Evolutionary conservation across 805 yeast species (phyloP).

Genomic region (Wickerhamomyces alni): DNA sequence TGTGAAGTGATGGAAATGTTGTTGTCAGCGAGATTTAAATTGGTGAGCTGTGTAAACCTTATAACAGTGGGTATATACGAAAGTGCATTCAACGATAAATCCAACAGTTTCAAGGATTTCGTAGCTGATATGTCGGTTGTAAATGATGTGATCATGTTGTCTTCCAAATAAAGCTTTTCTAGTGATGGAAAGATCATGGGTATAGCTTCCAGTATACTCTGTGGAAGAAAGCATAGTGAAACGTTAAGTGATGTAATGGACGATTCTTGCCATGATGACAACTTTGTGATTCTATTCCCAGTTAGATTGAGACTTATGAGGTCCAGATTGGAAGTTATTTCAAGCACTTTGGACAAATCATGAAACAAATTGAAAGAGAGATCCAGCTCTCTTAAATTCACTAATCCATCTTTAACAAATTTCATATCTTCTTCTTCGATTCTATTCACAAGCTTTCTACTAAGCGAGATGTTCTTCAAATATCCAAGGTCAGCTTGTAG

Average conservation of each 20-base stretch:
- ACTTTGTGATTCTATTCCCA: constrained; percentile 40
- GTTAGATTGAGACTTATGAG: constrained; percentile 43
- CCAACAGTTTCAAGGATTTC: constrained; percentile 18
- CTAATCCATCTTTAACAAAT: constrained; percentile 9
- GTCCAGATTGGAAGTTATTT: constrained; percentile 28
- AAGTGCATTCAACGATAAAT: constrained; percentile 39
- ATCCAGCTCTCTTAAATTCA: constrained; percentile 43
- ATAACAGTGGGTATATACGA: constrained; percentile 22
- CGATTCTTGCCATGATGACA: not conserved
- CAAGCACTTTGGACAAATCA: constrained; percentile 32
- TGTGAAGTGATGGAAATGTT: constrained; percentile 14
- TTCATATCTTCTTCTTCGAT: constrained; percentile 5
- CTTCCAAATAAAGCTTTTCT: constrained; percentile 20
- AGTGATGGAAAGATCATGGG: constrained; percentile 32
- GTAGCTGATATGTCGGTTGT: constrained; percentile 1
- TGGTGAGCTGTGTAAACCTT: constrained; percentile 9
- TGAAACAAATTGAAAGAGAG: constrained; percentile 53
- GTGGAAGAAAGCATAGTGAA: constrained; percentile 13
- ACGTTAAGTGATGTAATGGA: constrained; percentile 18
- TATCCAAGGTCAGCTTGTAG: constrained; percentile 40
- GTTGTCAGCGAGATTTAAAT: constrained; percentile 34
- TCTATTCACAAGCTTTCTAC: constrained; percentile 30
- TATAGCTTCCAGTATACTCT: constrained; percentile 7
- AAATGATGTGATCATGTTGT: constrained; percentile 19
- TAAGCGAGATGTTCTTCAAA: constrained; percentile 46